A percentile compares a stretch with the other conserved stretches of the same genome.
phyloP scores from a whole-genome alignment of 129 eudicot genomes.

The Chrysanthemum lavandulifolium region DNA sequence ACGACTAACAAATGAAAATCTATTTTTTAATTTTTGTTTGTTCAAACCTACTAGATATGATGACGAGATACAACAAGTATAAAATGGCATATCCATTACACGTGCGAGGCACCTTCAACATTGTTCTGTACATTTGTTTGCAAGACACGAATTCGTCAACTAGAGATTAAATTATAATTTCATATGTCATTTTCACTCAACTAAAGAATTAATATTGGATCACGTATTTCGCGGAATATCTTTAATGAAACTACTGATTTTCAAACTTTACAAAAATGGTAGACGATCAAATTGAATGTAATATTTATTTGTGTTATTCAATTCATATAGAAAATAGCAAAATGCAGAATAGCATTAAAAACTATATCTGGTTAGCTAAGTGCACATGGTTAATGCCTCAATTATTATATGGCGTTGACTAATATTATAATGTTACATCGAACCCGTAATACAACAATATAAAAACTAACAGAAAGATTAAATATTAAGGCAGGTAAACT shows the following conservation, averaged over 20 bases:
- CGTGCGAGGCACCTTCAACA: conserved; percentile 14
- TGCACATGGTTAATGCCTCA: background rate
- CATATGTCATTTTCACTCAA: background rate
- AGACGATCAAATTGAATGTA: background rate
- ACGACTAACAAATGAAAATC: background rate
- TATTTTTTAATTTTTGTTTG: background rate
- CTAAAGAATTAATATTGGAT: background rate
- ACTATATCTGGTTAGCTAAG: too few relatives aligned
- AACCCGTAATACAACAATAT: background rate
- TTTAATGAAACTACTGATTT: background rate
- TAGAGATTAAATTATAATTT: background rate
- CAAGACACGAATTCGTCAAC: conserved; percentile 4
- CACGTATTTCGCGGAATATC: background rate
- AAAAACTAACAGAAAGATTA: background rate
- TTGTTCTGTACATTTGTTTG: background rate
- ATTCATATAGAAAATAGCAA: background rate
- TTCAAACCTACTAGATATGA: conserved; percentile 21
- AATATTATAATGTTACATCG: background rate
- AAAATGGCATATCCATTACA: conserved; percentile 8
- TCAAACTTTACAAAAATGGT: background rate
- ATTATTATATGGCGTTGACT: background rate
- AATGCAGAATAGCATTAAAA: too few relatives aligned
- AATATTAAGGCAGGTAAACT: background rate
- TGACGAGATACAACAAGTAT: background rate
- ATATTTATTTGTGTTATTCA: background rate